phyloP scores from a whole-genome alignment of 306 rosid species.

The Gillenia trifoliata region DNA sequence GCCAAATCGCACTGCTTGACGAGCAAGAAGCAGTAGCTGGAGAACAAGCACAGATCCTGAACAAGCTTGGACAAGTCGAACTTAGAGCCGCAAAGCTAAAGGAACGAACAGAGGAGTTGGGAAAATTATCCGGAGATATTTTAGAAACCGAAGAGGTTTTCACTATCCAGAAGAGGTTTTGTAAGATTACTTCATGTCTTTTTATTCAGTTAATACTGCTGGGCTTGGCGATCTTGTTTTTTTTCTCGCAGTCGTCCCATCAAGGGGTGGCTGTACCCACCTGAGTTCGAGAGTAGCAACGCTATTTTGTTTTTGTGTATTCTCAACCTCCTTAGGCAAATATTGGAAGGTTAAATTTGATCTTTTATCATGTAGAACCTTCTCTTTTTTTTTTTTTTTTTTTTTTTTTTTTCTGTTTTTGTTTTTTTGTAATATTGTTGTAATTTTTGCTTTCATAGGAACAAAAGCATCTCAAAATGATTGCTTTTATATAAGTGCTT shows the following conservation, averaged over 20 bases:
- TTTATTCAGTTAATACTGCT: slow-evolving; percentile 50
- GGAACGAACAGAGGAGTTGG: slow-evolving; percentile 48
- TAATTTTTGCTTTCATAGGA: slow-evolving; percentile 14
- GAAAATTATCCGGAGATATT: slow-evolving; percentile 41
- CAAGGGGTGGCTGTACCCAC: slow-evolving; percentile 71
- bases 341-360: not conserved
- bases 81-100: slow-evolving; percentile 49
- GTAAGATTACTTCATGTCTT: slow-evolving; percentile 53
- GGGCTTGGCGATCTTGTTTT: slow-evolving; percentile 39
- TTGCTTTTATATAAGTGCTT: not conserved
- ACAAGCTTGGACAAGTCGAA: slow-evolving; percentile 45
- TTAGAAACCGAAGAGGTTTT: slow-evolving; percentile 49
- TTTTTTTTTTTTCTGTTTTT: not conserved
- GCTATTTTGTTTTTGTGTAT: slow-evolving; percentile 30
- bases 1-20: slow-evolving; percentile 32
- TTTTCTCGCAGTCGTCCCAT: slow-evolving; percentile 39
- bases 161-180: slow-evolving; percentile 47
- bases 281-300: slow-evolving; percentile 26
- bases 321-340: slow-evolving; percentile 14
- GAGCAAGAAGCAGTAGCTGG: slow-evolving; percentile 48
- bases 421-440: slow-evolving; percentile 24
- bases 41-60: slow-evolving; percentile 44
- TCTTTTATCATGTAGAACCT: not conserved
- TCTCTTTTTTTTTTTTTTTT: slow-evolving; percentile 6
- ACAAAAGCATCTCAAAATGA: not conserved